Evolutionary conservation across 2,329 filamentous ascomycete species (phyloP), one percentile per base, ranked within the genome.

Genomic region (Fusarium albidum): DNA sequence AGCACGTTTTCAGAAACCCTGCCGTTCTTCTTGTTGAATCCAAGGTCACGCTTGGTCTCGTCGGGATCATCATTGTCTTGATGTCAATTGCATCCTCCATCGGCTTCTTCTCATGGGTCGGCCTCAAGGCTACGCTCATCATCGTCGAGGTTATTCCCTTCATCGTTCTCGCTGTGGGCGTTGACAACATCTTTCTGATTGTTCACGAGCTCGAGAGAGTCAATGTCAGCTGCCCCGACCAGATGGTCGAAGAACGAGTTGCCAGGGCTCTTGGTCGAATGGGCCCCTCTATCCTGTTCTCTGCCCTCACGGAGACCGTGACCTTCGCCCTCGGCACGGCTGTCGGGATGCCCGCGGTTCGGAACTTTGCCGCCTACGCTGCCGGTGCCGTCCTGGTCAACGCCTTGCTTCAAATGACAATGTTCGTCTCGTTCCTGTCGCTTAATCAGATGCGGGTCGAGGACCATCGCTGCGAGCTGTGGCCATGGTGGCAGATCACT

Each of bases 81-180:
- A 96, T 99, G 92, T 98, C 94, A 2, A 96, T 99, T 40, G 91
- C 90, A 13, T 92, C 95, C 2, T 97, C 94, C 0, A 94, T 99
- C 46, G 95, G 95, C 1, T 79, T 99, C 34, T 99, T 98, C 69
- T 96, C 95, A 1, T 95, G 92, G 71, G 84, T 87, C 31, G 93
- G 93, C 1, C 85, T 99, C 68, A 97, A 96, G 75, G 95, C 94
- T 12, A 99, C 95, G 0, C 79, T 99, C 62, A 99, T 99, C 68
- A 99, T 99, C 56, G 94, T 96, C 5, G 95, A 99, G 70, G 95
- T 99, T 56, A 99, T 99, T 61, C 95, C 95, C 0, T 99, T 99
- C 74, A 88, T 99, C 60, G 94, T 99, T 9, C 79, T 99, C 15
- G 95, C 95, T 11, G 93, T 99, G 25, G 95, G 95, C 38, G 96